Evolutionary conservation across 2,329 filamentous ascomycete species (phyloP), one percentile per base, ranked within the genome.

Genomic region (Grosmannia serpens): DNA sequence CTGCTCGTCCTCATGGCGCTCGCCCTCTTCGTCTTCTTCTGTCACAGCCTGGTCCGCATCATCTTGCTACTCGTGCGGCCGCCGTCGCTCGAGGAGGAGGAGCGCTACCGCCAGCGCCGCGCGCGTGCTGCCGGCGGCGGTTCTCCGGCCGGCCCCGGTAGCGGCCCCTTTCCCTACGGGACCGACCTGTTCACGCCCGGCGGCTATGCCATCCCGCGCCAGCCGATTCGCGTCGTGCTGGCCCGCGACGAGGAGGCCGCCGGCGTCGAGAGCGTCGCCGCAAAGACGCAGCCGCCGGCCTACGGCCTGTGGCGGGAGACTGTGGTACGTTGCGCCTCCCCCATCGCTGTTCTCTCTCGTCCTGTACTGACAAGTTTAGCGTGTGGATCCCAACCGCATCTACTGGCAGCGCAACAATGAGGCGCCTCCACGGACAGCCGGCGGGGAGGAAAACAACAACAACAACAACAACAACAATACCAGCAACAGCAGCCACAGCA

Each of bases 301-400:
- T 96, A 96, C 68, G 91, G 91, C 0, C 74, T 90, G 1, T 95
- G 89, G 88, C 79, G 89, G 56, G 85, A 86, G 70, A 92, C 87
- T 66, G 88, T 94, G 71, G 86, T 89, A 79, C 70, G 85, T 83
- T 3, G 49, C 26, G 17, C 17, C 17, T 35, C 41, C 4, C 38
- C 9, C 10, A 50, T 26, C 27, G 5, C 20, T 46, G 6, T 29
- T 27, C 24, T 58, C 11, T 38, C 26, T 38, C 6, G 29, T 27
- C 26, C 17, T 31, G 2, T 38, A 13, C 41, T 33, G 13, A 52
- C 49, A n/a, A 5, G 20, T 7, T 31, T 65, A 88, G 82, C 80
- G 88, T 53, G 86, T 91, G 35, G 87, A 95, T 66, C 90, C 90
- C 1, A 83, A 92, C 66, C 77, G 89, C 17, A 77, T 95, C 29